These are phyloP conservation scores for Saccharomycopsis phalli DNA, from an alignment of 1,139 yeast genomes.

Conservation along the genomic window DNA sequence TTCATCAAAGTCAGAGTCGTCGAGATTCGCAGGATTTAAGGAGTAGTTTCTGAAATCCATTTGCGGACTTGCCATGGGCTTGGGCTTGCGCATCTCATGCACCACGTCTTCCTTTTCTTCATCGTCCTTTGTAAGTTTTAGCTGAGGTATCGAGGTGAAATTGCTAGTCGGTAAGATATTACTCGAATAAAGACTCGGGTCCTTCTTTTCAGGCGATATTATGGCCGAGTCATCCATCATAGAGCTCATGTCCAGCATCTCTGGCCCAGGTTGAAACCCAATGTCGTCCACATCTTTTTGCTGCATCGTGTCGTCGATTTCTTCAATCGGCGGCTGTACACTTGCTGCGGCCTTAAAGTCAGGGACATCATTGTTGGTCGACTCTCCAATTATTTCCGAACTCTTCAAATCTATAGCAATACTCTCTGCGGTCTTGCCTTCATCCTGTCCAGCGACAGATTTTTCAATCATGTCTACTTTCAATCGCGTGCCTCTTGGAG, in stretches of 20 bases:
- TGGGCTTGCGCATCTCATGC: not conserved
- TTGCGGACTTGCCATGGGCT: slow-evolving; percentile 7
- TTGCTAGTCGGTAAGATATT: too few species aligned
- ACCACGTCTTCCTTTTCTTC: not conserved
- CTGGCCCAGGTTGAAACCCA: not conserved
- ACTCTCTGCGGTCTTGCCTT: not conserved
- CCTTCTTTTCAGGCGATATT: slow-evolving; percentile 20
- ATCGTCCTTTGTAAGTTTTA: not conserved
- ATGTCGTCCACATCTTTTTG: not conserved
- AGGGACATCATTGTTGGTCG: not conserved
- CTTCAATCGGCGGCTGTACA: not conserved
- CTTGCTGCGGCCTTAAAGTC: not conserved
- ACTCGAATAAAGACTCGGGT: slow-evolving; percentile 17
- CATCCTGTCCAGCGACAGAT: not conserved
- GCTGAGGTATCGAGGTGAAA: not conserved
- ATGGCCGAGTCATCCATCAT: slow-evolving; percentile 16
- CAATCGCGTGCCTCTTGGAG: not conserved
- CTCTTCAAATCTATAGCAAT: not conserved
- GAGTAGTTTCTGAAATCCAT: slow-evolving; percentile 16
- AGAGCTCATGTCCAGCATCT: slow-evolving; percentile 7
- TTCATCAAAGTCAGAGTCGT: slow-evolving; percentile 19
- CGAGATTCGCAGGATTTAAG: slow-evolving; percentile 18
- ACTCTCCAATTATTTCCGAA: slow-evolving; percentile 7
- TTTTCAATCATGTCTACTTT: not conserved
- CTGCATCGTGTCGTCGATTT: not conserved